These are phyloP conservation scores for Tillandsia leiboldiana DNA, from an alignment of 176 grass and related monocot species.

Conservation along the genomic window DNA sequence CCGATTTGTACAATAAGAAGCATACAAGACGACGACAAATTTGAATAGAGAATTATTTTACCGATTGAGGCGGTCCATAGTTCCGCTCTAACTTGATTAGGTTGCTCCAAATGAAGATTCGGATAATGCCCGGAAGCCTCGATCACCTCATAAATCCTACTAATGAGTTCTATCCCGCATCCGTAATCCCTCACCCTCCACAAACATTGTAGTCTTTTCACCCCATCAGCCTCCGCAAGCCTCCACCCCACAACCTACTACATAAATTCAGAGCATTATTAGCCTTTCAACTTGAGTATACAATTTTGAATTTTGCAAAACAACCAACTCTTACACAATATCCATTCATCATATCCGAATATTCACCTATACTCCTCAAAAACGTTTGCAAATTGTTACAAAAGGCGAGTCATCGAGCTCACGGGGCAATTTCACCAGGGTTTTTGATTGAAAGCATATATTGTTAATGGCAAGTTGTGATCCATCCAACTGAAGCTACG, in stretches of 20 bases:
- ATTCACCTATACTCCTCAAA: too few species aligned
- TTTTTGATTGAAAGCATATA: too few species aligned
- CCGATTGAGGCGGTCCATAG: constrained; percentile 47
- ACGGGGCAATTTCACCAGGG: too few species aligned
- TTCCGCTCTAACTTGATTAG: constrained; percentile 61
- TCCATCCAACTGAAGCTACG: too few species aligned
- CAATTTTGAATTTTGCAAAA: too few species aligned
- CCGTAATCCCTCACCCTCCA: constrained; percentile 74
- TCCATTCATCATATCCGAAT: too few species aligned
- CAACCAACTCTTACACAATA: too few species aligned
- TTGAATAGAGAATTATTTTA: constrained; percentile 7
- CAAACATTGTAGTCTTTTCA: constrained; percentile 37
- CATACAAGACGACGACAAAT: not conserved
- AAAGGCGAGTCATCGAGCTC: too few species aligned
- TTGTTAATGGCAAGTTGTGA: too few species aligned
- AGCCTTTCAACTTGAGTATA: not conserved
- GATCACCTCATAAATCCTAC: constrained; percentile 46
- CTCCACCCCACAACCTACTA: constrained; percentile 71
- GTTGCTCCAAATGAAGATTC: constrained; percentile 37
- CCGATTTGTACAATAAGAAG: not conserved
- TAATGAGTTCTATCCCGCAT: constrained; percentile 49
- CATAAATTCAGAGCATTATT: not conserved
- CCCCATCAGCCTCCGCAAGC: constrained; percentile 22
- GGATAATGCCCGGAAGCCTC: constrained; percentile 39
- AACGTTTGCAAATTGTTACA: too few species aligned